A percentile compares a stretch with the other conserved stretches of the same genome.
phyloP scores from a whole-genome alignment of 441 rosid species.

The Rhodomyrtus psidioides region DNA sequence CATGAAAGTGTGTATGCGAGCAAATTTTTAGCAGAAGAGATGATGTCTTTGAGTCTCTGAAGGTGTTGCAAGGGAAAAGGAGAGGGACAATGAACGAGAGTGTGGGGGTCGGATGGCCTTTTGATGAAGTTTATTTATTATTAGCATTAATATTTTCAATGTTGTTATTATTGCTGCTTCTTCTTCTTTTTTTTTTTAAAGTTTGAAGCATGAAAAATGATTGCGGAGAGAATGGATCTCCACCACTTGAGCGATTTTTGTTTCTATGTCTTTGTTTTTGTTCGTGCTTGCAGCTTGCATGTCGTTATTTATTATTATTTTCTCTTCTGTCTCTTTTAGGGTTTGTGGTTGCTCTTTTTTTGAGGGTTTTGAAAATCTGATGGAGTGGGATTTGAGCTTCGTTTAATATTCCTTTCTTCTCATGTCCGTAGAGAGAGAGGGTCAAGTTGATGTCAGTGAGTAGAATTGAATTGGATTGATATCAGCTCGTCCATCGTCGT shows the following conservation, averaged over 20 bases:
- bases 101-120: background rate
- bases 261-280: slow-evolving; percentile 29
- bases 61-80: background rate
- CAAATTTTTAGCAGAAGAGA: background rate
- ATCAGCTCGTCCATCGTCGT: background rate
- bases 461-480: background rate
- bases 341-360: slow-evolving; percentile 37
- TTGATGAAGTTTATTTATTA: background rate
- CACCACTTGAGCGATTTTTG: slow-evolving; percentile 49
- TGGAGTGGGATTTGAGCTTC: background rate
- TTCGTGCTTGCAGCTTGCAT: background rate
- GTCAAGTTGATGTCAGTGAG: background rate
- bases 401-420: background rate
- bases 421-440: background rate
- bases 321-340: slow-evolving; percentile 1
- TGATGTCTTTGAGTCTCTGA: background rate
- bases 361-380: slow-evolving; percentile 14
- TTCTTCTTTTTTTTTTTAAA: slow-evolving; percentile 1
- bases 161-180: background rate
- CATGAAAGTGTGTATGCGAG: background rate
- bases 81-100: background rate
- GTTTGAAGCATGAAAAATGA: slow-evolving; percentile 3
- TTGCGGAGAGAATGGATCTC: slow-evolving; percentile 29
- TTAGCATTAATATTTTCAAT: background rate
- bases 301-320: background rate